Evolutionary conservation across 441 rosid genomes (phyloP).

Genomic region (Populus hybrid): DNA sequence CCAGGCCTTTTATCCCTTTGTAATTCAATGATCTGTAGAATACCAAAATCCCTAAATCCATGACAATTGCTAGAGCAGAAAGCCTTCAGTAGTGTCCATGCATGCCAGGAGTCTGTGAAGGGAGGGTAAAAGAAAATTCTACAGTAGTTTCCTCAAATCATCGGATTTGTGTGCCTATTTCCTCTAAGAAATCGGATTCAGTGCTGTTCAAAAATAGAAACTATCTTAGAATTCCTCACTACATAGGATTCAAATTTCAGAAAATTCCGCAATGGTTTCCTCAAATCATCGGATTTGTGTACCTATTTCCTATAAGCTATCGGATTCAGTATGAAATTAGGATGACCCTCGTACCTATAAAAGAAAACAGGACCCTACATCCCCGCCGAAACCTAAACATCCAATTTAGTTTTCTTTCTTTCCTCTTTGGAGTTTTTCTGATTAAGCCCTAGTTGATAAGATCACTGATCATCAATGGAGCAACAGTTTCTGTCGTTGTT

Average conservation of each 20-base stretch:
- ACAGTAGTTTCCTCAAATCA: not conserved
- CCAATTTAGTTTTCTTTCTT: not conserved
- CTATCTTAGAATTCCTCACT: not conserved
- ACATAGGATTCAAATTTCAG: not conserved
- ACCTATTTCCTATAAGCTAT: not conserved
- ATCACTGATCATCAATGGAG: not conserved
- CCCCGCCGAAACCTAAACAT: not conserved
- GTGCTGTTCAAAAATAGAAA: no score
- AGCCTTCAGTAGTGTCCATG: not conserved
- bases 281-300: not conserved
- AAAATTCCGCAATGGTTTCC: not conserved
- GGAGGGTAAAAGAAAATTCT: no score
- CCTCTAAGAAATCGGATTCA: not conserved
- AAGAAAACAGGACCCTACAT: not conserved
- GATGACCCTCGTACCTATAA: no score
- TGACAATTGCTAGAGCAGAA: not conserved
- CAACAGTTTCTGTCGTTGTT: not conserved
- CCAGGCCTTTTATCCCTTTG: no score
- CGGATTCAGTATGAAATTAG: no score
- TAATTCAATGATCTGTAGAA: no score
- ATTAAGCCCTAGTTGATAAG: not conserved
- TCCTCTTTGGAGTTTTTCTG: not conserved
- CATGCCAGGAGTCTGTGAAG: no score
- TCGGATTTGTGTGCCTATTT: not conserved
- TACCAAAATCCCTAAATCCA: no score